Percentiles rank a stretch among this genome's conserved stretches.
phyloP scores from a whole-genome alignment of 148 eudicot genomes.

The Rheum nobile region DNA sequence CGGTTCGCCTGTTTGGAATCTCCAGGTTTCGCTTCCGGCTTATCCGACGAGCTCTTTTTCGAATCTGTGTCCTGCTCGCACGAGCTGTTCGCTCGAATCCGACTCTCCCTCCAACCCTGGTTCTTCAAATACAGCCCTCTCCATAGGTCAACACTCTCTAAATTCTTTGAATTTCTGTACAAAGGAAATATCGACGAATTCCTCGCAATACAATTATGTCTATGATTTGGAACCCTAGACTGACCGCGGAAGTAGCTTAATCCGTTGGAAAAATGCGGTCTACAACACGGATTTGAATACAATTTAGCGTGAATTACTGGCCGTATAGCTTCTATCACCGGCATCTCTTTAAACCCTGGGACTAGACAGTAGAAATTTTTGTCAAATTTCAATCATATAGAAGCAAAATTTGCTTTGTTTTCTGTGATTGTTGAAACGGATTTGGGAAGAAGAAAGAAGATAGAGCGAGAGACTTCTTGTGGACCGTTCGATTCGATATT shows the following conservation, averaged over 20 bases:
- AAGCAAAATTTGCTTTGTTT: neutral
- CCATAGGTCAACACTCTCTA: conserved; percentile 11
- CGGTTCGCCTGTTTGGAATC: conserved; percentile 31
- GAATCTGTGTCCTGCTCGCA: conserved; percentile 56
- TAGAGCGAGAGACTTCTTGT: neutral
- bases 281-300: conserved; percentile 19
- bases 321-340: conserved; percentile 26
- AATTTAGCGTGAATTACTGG: conserved; percentile 36
- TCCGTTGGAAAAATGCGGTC: conserved; percentile 25
- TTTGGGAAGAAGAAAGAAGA: neutral
- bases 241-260: conserved; percentile 24
- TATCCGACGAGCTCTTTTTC: conserved; percentile 21
- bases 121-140: conserved; percentile 13
- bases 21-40: conserved; percentile 17
- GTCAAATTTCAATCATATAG: neutral
- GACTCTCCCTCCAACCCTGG: conserved; percentile 14
- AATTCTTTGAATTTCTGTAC: conserved; percentile 28
- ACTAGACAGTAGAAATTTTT: neutral
- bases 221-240: conserved; percentile 17
- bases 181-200: conserved; percentile 17
- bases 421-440: neutral
- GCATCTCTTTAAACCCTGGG: conserved; percentile 22
- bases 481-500: conserved; percentile 10
- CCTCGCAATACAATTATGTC: conserved; percentile 4
- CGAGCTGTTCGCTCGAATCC: conserved; percentile 36